Evolutionary conservation across 495 filamentous ascomycete genomes (phyloP).

Genomic region (Lasiosphaeria hispida): DNA sequence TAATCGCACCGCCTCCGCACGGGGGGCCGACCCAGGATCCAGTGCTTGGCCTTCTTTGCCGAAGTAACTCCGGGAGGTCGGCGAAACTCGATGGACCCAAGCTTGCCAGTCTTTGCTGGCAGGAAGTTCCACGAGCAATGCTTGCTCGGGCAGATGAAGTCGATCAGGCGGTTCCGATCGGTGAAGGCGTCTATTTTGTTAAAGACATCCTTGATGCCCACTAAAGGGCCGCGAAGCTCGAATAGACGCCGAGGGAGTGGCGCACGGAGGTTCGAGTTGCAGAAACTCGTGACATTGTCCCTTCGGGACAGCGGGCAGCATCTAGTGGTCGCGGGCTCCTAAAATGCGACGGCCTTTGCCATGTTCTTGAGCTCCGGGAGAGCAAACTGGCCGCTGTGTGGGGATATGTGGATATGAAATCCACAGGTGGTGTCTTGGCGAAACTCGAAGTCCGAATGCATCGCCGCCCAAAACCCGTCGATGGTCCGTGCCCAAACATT

Average conservation of each 20-base stretch:
- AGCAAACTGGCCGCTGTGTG: conserved; percentile 2
- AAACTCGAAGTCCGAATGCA: conserved; percentile 8
- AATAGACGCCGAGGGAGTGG: conserved; percentile 2
- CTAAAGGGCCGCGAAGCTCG: not conserved
- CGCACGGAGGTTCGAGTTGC: conserved; percentile 2
- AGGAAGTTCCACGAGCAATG: conserved; percentile 2
- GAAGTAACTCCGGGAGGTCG: conserved; percentile 1
- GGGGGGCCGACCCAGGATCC: too few species aligned
- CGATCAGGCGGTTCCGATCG: conserved; percentile 2
- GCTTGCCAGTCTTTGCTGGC: conserved; percentile 3
- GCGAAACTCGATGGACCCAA: conserved; percentile 3
- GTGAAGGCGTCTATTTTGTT: conserved; percentile 1
- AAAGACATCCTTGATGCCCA: conserved; percentile 2
- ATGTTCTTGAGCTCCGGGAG: conserved; percentile 3
- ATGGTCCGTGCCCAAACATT: conserved; percentile 8
- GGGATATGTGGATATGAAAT: conserved; percentile 4
- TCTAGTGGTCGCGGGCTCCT: conserved; percentile 2
- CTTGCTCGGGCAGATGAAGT: conserved; percentile 3
- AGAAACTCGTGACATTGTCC: conserved; percentile 3
- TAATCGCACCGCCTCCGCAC: too few species aligned
- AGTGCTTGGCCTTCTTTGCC: conserved; percentile 3
- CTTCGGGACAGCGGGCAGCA: conserved; percentile 2
- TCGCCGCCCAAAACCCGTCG: conserved; percentile 8
- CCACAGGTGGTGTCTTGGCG: conserved; percentile 6
- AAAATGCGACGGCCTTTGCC: conserved; percentile 1